Evolutionary conservation across 2,329 filamentous ascomycete species (phyloP).

Genomic region (Scedosporium minutisporum): DNA sequence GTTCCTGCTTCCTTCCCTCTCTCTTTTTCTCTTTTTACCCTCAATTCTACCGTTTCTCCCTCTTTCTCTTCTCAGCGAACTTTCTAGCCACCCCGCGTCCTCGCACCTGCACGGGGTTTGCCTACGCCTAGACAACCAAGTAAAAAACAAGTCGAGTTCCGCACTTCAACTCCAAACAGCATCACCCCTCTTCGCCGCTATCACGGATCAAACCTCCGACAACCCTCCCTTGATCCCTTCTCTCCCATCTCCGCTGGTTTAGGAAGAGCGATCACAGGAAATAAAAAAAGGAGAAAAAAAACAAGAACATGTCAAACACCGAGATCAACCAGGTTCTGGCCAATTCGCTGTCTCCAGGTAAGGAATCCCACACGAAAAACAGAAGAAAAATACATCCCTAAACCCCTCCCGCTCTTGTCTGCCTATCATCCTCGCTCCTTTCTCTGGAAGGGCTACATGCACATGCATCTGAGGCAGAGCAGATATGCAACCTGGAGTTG

Average conservation of each 20-base stretch:
- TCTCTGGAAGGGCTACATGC: background rate
- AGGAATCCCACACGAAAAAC: conserved; percentile 23
- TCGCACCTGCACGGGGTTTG: conserved; percentile 6
- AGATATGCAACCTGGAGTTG: background rate
- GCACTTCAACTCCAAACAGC: background rate
- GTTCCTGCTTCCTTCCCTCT: conserved; percentile 11
- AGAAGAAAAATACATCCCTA: conserved; percentile 1
- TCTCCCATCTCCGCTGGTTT: conserved; percentile 15
- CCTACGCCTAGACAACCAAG: background rate
- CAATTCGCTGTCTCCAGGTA: conserved; percentile 92
- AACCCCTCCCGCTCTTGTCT: background rate
- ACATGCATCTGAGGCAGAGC: conserved; percentile 1
- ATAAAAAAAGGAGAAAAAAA: conserved; percentile 11
- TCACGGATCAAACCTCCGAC: conserved; percentile 6
- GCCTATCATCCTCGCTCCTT: background rate
- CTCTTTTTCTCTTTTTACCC: conserved; percentile 11
- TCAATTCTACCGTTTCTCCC: background rate
- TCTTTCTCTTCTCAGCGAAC: conserved; percentile 5
- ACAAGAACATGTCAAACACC: conserved; percentile 58
- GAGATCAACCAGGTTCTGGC: conserved; percentile 97
- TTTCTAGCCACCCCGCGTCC: background rate
- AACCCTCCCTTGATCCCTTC: conserved; percentile 18
- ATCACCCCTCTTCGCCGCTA: conserved; percentile 3
- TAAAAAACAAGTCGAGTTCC: background rate
- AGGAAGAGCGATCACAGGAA: conserved; percentile 1